Conservation (phyloP, 2,329 filamentous ascomycete species). For the Dothistroma septosporum region DNA sequence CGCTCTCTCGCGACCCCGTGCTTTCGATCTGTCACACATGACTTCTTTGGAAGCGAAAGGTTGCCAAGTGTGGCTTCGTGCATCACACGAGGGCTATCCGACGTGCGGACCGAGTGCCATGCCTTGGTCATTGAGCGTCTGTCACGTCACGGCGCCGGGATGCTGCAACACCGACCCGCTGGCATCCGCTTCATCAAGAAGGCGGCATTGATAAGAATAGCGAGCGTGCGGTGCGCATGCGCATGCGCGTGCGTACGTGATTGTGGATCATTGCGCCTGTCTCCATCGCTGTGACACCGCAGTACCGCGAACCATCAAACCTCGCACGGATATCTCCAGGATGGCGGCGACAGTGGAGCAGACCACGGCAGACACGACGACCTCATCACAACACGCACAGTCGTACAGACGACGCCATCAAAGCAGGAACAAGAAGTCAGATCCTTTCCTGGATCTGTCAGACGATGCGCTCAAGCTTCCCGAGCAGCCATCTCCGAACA, state of each 20-base stretch:
- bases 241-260: neutral
- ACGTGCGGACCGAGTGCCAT: neutral
- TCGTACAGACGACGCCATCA: constrained; percentile 14
- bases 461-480: constrained; percentile 25
- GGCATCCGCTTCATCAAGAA: neutral
- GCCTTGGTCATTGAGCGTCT: neutral
- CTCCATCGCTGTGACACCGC: constrained; percentile 16
- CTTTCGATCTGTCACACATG: neutral
- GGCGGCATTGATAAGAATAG: constrained; percentile 8
- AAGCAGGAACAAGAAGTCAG: constrained; percentile 27
- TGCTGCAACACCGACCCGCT: neutral
- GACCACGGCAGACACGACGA: constrained; percentile 13
- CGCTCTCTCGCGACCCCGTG: neutral
- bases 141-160: neutral
- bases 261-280: constrained; percentile 2
- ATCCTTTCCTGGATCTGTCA: constrained; percentile 30
- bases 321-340: constrained; percentile 4
- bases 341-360: constrained; percentile 16
- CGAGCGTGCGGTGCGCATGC: neutral
- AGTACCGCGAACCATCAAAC: constrained; percentile 6
- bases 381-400: constrained; percentile 10
- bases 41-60: neutral
- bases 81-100: neutral
- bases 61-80: constrained; percentile 2
- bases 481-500: constrained; percentile 22